A percentile compares a stretch with the other conserved stretches of the same genome.
Evolutionary conservation across 176 grass and related monocot genomes (phyloP).

Genomic region (Chloris gayana): DNA sequence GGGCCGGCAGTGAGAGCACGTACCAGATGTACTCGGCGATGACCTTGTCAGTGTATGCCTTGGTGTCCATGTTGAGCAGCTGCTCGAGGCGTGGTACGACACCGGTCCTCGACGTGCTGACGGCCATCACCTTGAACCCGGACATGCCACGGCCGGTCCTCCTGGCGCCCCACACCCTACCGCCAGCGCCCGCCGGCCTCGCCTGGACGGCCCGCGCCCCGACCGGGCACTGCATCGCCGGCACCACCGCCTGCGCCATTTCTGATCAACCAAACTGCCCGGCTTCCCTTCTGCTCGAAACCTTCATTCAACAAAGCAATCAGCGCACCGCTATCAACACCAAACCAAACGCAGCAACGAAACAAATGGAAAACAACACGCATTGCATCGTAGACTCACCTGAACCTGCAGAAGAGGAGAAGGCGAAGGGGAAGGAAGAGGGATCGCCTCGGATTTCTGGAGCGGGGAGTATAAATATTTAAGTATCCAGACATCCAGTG

Average conservation of each 20-base stretch:
- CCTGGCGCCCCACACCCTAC: slow-evolving; percentile 74
- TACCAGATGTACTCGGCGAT: slow-evolving; percentile 99
- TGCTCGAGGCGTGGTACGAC: slow-evolving; percentile 77
- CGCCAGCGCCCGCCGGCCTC: slow-evolving; percentile 31
- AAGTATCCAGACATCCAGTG: slow-evolving; percentile 23
- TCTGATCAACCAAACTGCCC: not conserved
- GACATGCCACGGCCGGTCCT: slow-evolving; percentile 44
- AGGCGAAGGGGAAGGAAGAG: not conserved
- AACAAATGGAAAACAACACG: not conserved
- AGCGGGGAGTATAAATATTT: slow-evolving; percentile 37
- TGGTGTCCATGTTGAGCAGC: slow-evolving; percentile 93
- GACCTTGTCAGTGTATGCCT: slow-evolving; percentile 72
- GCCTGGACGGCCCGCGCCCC: slow-evolving; percentile 42
- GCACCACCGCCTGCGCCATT: slow-evolving; percentile 91
- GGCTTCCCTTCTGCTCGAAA: not conserved
- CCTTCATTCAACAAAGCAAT: slow-evolving; percentile 42
- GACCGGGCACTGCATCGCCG: slow-evolving; percentile 78
- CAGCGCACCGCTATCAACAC: not conserved
- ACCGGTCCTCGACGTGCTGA: slow-evolving; percentile 54
- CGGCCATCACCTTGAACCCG: slow-evolving; percentile 84
- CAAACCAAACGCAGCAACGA: slow-evolving; percentile 4
- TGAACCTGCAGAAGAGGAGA: not conserved
- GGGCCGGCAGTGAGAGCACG: slow-evolving; percentile 1
- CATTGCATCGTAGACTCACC: slow-evolving; percentile 25
- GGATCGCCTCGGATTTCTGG: not conserved